Conservation (phyloP, 1,139 yeast species). For the Ogataea hybrid region DNA sequence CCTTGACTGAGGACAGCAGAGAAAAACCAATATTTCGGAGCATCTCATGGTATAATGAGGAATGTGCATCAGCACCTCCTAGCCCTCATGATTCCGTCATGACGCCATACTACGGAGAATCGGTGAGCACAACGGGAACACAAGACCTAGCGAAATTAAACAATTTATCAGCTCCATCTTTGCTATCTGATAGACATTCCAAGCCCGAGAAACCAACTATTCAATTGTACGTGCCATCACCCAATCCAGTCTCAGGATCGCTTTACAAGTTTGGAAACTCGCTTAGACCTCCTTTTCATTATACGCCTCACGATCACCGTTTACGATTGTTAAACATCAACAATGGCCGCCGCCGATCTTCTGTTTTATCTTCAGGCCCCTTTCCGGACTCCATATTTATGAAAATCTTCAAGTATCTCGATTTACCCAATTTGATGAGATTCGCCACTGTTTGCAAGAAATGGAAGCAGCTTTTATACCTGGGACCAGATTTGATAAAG, state of each 20-base stretch:
- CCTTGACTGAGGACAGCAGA: slow-evolving; percentile 17
- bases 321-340: slow-evolving; percentile 38
- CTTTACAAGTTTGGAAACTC: slow-evolving; percentile 23
- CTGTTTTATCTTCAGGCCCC: slow-evolving; percentile 53
- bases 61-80: not conserved
- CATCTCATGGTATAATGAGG: slow-evolving; percentile 17
- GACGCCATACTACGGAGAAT: slow-evolving; percentile 5
- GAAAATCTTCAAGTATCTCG: slow-evolving; percentile 49
- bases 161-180: not conserved
- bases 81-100: slow-evolving; percentile 7
- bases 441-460: slow-evolving; percentile 54
- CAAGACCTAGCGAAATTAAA: not conserved
- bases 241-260: slow-evolving; percentile 28
- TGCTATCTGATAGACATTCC: not conserved
- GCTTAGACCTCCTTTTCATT: slow-evolving; percentile 37
- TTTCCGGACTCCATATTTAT: slow-evolving; percentile 59
- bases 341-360: slow-evolving; percentile 51
- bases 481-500: slow-evolving; percentile 51
- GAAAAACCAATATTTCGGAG: slow-evolving; percentile 17
- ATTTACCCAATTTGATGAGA: slow-evolving; percentile 57
- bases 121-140: not conserved
- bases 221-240: slow-evolving; percentile 23
- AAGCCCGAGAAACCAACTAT: slow-evolving; percentile 1
- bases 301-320: slow-evolving; percentile 54
- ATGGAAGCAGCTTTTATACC: slow-evolving; percentile 66